A percentile compares a stretch with the other conserved stretches of the same genome.
Conservation (phyloP, 2,329 filamentous ascomycete genomes). For the Neoascochyta sp. region DNA sequence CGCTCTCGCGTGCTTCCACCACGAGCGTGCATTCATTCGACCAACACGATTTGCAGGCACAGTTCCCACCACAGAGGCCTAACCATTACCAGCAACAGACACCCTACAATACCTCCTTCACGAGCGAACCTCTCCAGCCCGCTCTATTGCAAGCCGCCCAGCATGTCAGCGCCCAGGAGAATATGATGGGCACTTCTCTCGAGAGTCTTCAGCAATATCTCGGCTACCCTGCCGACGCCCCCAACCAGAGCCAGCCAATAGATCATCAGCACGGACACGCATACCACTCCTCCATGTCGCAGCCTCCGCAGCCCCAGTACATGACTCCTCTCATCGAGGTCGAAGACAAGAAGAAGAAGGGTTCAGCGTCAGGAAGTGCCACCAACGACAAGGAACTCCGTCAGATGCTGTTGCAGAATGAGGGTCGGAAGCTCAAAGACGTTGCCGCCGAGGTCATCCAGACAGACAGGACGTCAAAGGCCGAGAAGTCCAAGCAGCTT, state of each 20-base stretch:
- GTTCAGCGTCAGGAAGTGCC: conserved; percentile 63
- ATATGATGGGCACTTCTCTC: conserved; percentile 25
- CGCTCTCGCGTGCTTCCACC: conserved; percentile 48
- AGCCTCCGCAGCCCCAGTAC: conserved; percentile 24
- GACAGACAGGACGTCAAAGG: conserved; percentile 75
- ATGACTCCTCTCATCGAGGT: conserved; percentile 28
- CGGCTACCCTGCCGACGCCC: conserved; percentile 22
- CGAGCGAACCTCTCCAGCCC: conserved; percentile 28
- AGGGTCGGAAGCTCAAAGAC: conserved; percentile 63
- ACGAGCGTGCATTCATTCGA: conserved; percentile 46
- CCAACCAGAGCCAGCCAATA: conserved; percentile 22
- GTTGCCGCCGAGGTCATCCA: conserved; percentile 73
- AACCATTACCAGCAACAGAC: conserved; percentile 19
- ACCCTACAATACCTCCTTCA: conserved; percentile 28
- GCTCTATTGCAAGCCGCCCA: conserved; percentile 36
- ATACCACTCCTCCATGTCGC: conserved; percentile 26
- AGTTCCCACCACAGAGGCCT: conserved; percentile 14
- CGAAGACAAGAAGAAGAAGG: conserved; percentile 52
- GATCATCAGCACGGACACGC: conserved; percentile 30
- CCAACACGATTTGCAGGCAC: conserved; percentile 26
- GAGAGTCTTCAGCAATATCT: conserved; percentile 36
- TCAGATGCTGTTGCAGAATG: conserved; percentile 67
- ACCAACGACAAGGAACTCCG: conserved; percentile 80
- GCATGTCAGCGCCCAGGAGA: conserved; percentile 36
- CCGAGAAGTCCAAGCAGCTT: conserved; percentile 77